Conservation (phyloP, 2,329 filamentous ascomycete genomes). For the Elsinoe arachidis region DNA sequence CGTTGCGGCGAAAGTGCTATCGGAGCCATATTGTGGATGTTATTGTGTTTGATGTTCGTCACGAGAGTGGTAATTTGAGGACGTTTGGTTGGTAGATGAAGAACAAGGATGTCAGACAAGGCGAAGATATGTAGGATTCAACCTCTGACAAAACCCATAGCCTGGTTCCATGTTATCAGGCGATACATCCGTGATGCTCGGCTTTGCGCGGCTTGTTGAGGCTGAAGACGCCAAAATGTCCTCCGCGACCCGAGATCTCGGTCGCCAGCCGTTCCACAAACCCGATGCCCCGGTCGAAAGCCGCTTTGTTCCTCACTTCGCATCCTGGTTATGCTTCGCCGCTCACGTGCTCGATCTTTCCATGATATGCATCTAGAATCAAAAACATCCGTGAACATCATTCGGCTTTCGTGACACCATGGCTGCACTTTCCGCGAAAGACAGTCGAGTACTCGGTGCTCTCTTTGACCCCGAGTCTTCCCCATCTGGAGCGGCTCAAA, state of each 20-base stretch:
- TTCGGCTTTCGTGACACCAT: not conserved
- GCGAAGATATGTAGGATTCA: not conserved
- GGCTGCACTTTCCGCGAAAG: conserved; percentile 27
- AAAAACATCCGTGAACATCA: not conserved
- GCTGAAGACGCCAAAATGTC: not conserved
- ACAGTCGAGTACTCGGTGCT: conserved; percentile 30
- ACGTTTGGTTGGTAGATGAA: not conserved
- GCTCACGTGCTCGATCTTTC: not conserved
- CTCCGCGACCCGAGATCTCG: not conserved
- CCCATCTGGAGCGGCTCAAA: conserved; percentile 20
- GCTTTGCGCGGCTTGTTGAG: conserved; percentile 7
- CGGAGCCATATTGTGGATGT: conserved; percentile 28
- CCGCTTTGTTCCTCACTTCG: not conserved
- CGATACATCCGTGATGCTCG: not conserved
- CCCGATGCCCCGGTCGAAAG: too few relatives aligned
- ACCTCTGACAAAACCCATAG: not conserved
- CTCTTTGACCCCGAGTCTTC: conserved; percentile 35
- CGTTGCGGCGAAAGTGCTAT: conserved; percentile 26
- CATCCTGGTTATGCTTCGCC: not conserved
- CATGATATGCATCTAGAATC: not conserved
- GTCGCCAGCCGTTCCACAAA: not conserved
- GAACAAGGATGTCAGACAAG: not conserved
- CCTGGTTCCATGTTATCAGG: conserved; percentile 1
- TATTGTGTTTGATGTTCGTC: not conserved
- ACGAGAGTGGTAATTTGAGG: not conserved